Conservation (phyloP, 2,329 filamentous ascomycete genomes). For the Ceratocystis albifundus region DNA sequence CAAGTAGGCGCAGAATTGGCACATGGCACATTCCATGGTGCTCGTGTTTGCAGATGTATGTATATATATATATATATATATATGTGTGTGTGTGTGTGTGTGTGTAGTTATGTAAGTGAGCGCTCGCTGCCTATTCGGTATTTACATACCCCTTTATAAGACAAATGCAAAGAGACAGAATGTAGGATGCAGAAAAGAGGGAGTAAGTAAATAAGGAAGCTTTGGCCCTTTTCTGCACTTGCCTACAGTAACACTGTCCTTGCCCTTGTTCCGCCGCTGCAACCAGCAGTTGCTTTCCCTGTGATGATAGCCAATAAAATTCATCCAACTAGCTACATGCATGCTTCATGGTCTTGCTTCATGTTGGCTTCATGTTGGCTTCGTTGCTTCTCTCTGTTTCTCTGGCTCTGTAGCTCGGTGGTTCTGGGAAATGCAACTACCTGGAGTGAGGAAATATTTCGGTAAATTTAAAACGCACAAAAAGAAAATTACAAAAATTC, state of each 20-base stretch:
- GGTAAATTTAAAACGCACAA: conserved; percentile 2
- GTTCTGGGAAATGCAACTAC: background rate
- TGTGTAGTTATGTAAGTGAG: background rate
- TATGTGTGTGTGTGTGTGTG: background rate
- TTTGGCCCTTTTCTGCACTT: conserved; percentile 2
- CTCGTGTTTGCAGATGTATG: background rate
- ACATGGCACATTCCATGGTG: background rate
- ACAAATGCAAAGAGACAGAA: background rate
- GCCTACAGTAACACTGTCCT: background rate
- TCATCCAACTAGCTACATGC: background rate
- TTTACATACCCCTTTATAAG: background rate
- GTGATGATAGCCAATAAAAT: background rate
- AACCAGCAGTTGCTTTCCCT: background rate
- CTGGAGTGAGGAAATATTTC: background rate
- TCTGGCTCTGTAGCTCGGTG: too few species aligned
- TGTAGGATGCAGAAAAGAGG: background rate
- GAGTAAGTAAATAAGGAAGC: background rate
- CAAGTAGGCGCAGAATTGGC: background rate
- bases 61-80: too few species aligned
- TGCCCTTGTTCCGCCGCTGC: background rate
- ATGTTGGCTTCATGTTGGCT: background rate
- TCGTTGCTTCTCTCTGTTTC: background rate
- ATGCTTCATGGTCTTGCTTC: background rate
- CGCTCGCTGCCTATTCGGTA: background rate
- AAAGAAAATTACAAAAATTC: background rate